Evolutionary conservation across 225 moss, liverwort and hornwort genomes (phyloP), one percentile per base, ranked within the genome.

Genomic region (Straminergon stramineum): DNA sequence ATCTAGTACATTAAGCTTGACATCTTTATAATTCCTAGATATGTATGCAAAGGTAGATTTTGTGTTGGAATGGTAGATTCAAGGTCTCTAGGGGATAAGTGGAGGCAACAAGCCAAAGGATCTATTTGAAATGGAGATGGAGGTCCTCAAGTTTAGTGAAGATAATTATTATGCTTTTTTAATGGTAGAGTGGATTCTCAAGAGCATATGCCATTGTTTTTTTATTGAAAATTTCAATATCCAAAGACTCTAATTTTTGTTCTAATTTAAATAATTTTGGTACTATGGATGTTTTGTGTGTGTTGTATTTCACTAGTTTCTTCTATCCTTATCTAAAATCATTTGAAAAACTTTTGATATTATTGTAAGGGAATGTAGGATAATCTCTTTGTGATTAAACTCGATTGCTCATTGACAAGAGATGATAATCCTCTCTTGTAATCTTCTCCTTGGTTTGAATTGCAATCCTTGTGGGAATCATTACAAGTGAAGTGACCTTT

Each of bases 11-110:
- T 2, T 1, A 30, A 48, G 10, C 9, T 27, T 75, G 20, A 6
- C 11, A 55, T 78, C 11, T 86, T 58, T 51, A 7, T 20, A 75
- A 10, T 43, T 24, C 4, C 24, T 41, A 71, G 8, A 71, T 41
- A 71, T 71, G 8, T 9, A 41, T 13, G 39, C 13, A 41, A 43
- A 3, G 26, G 26, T 41, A 26, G 26, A 27, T 26, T 43, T 10
- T 74, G 28, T 43, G 3, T 45, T 74, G 17, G 16, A 17, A 45
- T 74, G 3, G 10, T 27, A 28, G 45, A 74, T 74, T 74, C 9
- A 28, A 74, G 3, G 28, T 74, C 6, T 37, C 2, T 0, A 1
- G 0, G 5, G 5, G 2, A 0, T 71, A 26, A 41, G 15, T 14
- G 12, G 5, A 41, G 10, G 2, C 30, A 74, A 45, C 1, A 45